Conservation (phyloP, 768 basidiomycete genomes). For the Dentipellis fragilis region DNA sequence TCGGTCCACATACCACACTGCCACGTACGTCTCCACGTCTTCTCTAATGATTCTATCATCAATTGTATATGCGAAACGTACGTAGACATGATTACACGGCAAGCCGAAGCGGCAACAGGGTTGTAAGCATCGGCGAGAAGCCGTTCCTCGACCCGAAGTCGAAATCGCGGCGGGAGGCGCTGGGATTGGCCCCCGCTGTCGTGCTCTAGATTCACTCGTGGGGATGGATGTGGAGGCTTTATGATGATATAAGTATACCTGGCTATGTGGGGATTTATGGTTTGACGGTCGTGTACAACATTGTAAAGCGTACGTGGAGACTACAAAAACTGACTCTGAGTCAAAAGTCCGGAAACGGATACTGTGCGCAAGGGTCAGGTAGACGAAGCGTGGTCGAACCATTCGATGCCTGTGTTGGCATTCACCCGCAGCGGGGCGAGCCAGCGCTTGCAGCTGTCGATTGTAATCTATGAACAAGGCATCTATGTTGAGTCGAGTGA, state of each 20-base stretch:
- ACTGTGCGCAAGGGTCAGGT: not conserved
- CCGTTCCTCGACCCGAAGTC: constrained; percentile 2
- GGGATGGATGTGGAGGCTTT: not conserved
- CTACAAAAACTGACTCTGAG: not conserved
- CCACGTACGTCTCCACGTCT: not conserved
- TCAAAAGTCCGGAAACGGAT: not conserved
- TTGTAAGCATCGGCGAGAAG: constrained; percentile 3
- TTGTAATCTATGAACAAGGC: not conserved
- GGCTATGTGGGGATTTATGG: not conserved
- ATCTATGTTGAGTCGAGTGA: too few species aligned
- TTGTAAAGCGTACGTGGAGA: not conserved
- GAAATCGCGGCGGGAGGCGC: constrained; percentile 1
- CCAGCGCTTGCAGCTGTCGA: not conserved
- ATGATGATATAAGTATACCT: not conserved
- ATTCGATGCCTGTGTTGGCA: not conserved
- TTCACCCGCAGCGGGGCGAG: not conserved
- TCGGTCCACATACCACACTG: constrained; percentile 13
- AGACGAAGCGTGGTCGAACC: not conserved
- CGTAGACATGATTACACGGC: not conserved
- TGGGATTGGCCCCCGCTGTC: not conserved
- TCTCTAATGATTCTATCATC: not conserved
- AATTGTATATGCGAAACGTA: not conserved
- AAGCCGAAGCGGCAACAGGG: not conserved
- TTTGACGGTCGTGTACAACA: not conserved
- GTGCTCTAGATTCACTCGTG: not conserved